These are phyloP conservation scores for Chenopodium album DNA, from an alignment of 148 eudicot genomes.

Conservation along the genomic window DNA sequence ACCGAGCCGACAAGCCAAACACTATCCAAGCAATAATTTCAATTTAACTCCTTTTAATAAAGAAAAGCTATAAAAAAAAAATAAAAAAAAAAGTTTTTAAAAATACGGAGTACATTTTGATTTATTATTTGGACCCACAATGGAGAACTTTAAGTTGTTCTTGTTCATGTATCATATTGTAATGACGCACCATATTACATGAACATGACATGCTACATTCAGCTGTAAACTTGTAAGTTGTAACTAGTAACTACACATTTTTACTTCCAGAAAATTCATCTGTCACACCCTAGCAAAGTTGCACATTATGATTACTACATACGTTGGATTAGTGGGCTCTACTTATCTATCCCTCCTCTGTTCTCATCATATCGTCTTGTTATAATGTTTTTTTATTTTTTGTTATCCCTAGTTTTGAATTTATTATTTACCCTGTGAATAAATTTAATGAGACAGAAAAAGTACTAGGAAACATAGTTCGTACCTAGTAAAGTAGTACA, in stretches of 20 bases:
- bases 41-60: neutral
- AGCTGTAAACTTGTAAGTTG: neutral
- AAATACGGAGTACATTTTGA: too few relatives aligned
- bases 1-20: neutral
- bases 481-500: neutral
- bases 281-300: neutral
- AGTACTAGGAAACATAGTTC: too few relatives aligned
- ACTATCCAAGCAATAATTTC: neutral
- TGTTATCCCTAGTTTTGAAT: too few relatives aligned
- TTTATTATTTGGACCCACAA: neutral
- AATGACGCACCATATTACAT: conserved; percentile 3
- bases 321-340: neutral
- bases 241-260: neutral
- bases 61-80: neutral
- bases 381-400: too few relatives aligned
- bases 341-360: neutral
- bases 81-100: neutral
- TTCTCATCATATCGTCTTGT: too few relatives aligned
- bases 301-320: neutral
- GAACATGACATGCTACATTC: neutral
- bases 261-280: too few relatives aligned
- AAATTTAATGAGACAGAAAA: too few relatives aligned
- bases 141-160: neutral
- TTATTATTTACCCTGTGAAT: too few relatives aligned
- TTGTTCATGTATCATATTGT: neutral